Conservation (phyloP, 2,329 filamentous ascomycete genomes). For the Lojkania enalia region DNA sequence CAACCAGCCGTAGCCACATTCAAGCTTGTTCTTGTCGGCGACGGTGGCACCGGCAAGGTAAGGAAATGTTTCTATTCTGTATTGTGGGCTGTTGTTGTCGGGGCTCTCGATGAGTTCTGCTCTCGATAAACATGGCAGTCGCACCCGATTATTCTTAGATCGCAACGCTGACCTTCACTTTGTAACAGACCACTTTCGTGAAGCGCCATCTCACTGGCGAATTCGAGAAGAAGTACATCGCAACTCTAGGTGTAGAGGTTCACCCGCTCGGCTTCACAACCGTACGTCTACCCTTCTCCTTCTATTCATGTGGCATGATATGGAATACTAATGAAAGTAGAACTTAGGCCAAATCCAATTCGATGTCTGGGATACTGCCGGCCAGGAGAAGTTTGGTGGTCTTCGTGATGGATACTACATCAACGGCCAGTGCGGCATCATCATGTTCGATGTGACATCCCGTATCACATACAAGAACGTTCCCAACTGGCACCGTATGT, state of each 20-base stretch:
- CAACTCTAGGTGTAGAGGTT: constrained; percentile 98
- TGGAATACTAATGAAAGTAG: constrained; percentile 46
- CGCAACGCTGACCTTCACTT: too few species aligned
- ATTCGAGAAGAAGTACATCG: constrained; percentile 99
- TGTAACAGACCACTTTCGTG: constrained; percentile 91
- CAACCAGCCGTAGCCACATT: constrained; percentile 72
- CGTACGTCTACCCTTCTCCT: constrained; percentile 61
- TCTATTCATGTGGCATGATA: constrained; percentile 9
- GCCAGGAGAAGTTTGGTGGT: constrained; percentile 99
- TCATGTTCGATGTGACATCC: constrained; percentile 99
- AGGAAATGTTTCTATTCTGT: constrained; percentile 39
- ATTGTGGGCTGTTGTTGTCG: too few species aligned
- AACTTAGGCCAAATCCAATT: constrained; percentile 98
- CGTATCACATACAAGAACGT: constrained; percentile 99
- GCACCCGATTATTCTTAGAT: constrained; percentile 6
- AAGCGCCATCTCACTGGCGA: constrained; percentile 99
- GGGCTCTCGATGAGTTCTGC: neutral
- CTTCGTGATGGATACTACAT: constrained; percentile 99
- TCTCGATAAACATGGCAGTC: constrained; percentile 15
- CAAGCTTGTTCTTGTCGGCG: constrained; percentile 99
- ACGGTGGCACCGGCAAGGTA: constrained; percentile 99
- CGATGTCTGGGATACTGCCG: constrained; percentile 98
- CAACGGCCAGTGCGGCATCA: constrained; percentile 99
- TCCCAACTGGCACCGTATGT: constrained; percentile 99
- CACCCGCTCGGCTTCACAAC: constrained; percentile 98